Evolutionary conservation across 352 stramenopile genomes (phyloP).

Genomic region (Phytopythium boreale): DNA sequence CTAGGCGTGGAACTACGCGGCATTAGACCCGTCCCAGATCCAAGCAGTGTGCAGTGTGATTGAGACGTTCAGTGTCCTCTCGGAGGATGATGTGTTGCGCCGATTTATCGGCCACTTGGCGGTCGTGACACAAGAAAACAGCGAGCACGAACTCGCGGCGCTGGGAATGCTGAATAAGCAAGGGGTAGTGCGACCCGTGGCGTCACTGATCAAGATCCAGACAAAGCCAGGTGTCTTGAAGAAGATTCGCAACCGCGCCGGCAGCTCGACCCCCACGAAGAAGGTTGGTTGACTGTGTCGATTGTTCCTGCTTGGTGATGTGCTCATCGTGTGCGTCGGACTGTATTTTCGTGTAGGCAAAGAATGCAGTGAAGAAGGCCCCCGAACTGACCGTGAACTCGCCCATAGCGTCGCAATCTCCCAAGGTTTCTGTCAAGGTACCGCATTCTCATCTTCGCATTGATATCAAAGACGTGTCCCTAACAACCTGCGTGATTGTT

Average conservation of each 20-base stretch:
- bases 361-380: background rate
- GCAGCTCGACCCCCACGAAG: background rate
- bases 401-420: background rate
- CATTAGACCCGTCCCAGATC: constrained; percentile 43
- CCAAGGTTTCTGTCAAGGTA: background rate
- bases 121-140: constrained; percentile 31
- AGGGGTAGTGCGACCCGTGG: constrained; percentile 26
- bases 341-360: background rate
- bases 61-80: constrained; percentile 31
- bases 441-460: background rate
- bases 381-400: background rate
- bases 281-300: background rate
- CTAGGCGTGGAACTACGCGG: constrained; percentile 68
- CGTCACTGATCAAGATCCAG: constrained; percentile 20
- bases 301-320: background rate
- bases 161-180: constrained; percentile 38
- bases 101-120: constrained; percentile 33
- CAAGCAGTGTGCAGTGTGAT: constrained; percentile 37
- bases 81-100: constrained; percentile 14
- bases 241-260: constrained; percentile 17
- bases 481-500: background rate
- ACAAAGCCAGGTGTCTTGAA: constrained; percentile 21
- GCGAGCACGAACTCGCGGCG: constrained; percentile 31
- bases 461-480: background rate
- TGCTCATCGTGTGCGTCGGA: background rate